Evolutionary conservation across 2,329 filamentous ascomycete genomes (phyloP).

Genomic region (Cercospora zeina): DNA sequence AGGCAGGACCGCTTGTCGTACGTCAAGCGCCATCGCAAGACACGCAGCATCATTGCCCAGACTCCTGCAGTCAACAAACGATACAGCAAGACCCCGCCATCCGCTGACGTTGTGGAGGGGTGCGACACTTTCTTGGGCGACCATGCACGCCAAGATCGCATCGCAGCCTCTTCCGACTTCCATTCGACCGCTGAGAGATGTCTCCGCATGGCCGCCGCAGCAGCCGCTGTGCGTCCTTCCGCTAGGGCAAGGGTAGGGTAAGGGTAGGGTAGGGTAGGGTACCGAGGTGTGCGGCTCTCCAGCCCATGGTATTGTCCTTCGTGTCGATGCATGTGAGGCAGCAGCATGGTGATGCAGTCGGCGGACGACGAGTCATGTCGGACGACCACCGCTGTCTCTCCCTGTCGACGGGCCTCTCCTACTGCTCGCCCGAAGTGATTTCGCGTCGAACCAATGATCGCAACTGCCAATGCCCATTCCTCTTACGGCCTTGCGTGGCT

Average conservation of each 20-base stretch:
- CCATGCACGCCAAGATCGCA: neutral
- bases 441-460: neutral
- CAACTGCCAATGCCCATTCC: conserved; percentile 4
- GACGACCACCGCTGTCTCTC: neutral
- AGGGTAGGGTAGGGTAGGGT: too few relatives aligned
- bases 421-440: neutral
- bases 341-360: neutral
- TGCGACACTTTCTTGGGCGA: conserved; percentile 2
- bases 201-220: neutral
- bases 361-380: neutral
- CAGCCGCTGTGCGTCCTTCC: neutral
- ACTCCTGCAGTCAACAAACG: neutral
- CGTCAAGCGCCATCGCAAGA: conserved; percentile 18
- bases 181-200: conserved; percentile 10
- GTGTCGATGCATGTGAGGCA: conserved; percentile 6
- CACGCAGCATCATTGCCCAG: conserved; percentile 17
- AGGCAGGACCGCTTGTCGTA: conserved; percentile 6
- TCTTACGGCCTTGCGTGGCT: neutral
- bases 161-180: conserved; percentile 14
- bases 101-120: conserved; percentile 16
- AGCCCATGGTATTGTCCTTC: conserved; percentile 6
- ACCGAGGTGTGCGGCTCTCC: neutral
- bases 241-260: too few relatives aligned
- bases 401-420: neutral
- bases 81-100: conserved; percentile 7